Conservation (phyloP, 2,329 filamentous ascomycete genomes). For the Beauveria caledonica region DNA sequence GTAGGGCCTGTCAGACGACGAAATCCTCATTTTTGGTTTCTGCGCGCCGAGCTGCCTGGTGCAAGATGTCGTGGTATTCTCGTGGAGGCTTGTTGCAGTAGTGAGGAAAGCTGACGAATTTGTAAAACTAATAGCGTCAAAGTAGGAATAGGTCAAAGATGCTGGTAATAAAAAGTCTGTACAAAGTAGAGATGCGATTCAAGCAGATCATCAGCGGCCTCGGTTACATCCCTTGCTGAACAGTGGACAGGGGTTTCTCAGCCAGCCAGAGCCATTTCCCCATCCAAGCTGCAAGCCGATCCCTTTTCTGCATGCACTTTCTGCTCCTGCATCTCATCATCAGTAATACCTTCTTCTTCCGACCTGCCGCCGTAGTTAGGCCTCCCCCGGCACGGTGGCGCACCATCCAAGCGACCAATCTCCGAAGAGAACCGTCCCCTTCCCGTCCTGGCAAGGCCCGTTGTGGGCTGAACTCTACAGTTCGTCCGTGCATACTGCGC, state of each 20-base stretch:
- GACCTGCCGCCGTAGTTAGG: background rate
- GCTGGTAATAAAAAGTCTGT: background rate
- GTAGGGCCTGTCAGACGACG: slow-evolving; percentile 7
- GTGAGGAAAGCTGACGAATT: background rate
- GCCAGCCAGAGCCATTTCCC: too few species aligned
- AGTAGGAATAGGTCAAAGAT: background rate
- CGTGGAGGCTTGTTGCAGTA: background rate
- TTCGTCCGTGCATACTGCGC: background rate
- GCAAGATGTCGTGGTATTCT: background rate
- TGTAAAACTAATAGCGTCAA: background rate
- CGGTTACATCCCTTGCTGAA: too few species aligned
- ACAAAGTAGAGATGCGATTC: background rate
- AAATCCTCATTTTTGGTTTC: background rate
- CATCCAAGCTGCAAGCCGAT: background rate
- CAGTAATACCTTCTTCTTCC: background rate
- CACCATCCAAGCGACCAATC: slow-evolving; percentile 1
- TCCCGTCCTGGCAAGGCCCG: background rate
- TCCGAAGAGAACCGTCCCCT: background rate
- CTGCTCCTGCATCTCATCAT: background rate
- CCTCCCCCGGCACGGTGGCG: slow-evolving; percentile 4
- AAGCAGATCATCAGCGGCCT: too few species aligned
- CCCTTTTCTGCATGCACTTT: background rate
- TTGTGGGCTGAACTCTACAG: background rate
- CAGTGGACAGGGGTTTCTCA: too few species aligned
- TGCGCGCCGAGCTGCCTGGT: background rate